These are phyloP conservation scores for Osmanthus fragrans DNA, from an alignment of 257 asterid genomes.

Conservation along the genomic window DNA sequence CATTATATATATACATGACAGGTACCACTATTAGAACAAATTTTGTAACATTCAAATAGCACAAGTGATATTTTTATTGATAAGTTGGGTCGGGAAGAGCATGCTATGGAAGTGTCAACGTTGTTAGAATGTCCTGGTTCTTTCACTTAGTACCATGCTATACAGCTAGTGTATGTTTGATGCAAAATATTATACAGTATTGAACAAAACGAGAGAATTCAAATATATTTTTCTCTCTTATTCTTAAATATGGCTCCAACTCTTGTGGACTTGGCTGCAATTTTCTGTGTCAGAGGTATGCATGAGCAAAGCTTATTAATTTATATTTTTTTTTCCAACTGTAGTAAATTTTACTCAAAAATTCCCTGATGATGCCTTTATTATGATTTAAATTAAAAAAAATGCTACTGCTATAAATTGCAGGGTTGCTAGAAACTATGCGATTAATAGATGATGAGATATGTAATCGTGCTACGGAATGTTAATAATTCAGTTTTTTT, in stretches of 20 bases:
- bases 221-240: too few species aligned
- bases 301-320: conserved; percentile 12
- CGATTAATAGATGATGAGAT: conserved; percentile 81
- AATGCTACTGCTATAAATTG: conserved; percentile 27
- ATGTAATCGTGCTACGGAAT: conserved; percentile 90
- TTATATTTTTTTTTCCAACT: background rate
- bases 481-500: conserved; percentile 37
- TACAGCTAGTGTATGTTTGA: background rate
- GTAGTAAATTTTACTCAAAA: background rate
- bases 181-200: background rate
- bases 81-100: too few species aligned
- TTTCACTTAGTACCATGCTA: background rate
- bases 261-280: conserved; percentile 44
- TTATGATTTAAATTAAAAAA: background rate
- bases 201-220: too few species aligned
- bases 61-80: background rate
- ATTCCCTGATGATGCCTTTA: background rate
- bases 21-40: background rate
- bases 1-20: background rate
- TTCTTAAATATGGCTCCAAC: too few species aligned
- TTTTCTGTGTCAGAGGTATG: conserved; percentile 75
- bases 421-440: conserved; percentile 85
- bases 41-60: background rate
- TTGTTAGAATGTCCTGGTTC: too few species aligned
- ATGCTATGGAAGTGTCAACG: too few species aligned